Percentiles rank a stretch among this genome's conserved stretches.
Conservation (phyloP, 164 flowering plant genomes). For the Magnolia officinalis region DNA sequence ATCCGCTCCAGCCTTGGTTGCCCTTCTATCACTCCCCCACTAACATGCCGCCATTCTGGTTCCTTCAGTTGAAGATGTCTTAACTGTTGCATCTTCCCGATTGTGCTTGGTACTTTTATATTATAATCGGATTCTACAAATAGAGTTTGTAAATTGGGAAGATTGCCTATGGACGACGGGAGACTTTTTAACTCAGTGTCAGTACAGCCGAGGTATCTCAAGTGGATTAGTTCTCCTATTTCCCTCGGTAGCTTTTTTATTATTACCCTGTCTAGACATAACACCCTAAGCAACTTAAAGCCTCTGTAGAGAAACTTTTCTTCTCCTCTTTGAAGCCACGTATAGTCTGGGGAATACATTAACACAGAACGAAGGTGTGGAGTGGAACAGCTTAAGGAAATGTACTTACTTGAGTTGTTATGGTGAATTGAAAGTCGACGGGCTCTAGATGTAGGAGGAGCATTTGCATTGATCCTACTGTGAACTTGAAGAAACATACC, state of each 20-base stretch:
- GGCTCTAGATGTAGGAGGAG: neutral
- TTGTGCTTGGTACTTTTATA: too few relatives aligned
- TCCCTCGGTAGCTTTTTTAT: neutral
- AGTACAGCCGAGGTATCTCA: neutral
- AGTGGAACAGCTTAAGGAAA: neutral
- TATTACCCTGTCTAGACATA: neutral
- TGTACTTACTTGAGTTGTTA: too few relatives aligned
- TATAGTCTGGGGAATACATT: neutral
- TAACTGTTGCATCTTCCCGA: neutral
- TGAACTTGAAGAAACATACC: neutral
- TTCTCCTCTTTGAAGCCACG: too few relatives aligned
- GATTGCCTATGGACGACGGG: conserved; percentile 1
- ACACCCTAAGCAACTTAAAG: neutral
- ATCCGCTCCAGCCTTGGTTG: neutral
- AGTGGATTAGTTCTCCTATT: neutral
- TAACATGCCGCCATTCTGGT: too few relatives aligned
- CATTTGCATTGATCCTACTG: neutral
- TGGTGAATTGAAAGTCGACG: neutral
- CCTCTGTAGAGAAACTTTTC: too few relatives aligned
- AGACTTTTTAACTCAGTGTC: neutral
- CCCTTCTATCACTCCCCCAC: too few relatives aligned
- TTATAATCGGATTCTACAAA: neutral
- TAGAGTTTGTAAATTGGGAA: neutral
- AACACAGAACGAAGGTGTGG: neutral
- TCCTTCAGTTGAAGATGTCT: neutral